phyloP scores from a whole-genome alignment of 2,329 filamentous ascomycete genomes.

The Ascomycota sp. region DNA sequence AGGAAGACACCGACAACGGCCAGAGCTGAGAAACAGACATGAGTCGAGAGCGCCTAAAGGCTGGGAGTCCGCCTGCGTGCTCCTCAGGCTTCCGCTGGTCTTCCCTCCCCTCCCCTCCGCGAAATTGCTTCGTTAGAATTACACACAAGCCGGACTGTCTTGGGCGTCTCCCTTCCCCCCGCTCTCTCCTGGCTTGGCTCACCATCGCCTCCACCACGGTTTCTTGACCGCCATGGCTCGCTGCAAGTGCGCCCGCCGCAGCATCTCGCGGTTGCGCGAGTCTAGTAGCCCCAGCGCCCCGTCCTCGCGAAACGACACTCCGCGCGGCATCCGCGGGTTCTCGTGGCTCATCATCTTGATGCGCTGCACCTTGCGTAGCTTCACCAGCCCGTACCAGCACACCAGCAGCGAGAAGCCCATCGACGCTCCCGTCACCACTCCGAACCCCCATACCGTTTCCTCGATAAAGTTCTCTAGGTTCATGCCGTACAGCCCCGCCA shows the following conservation, averaged over 20 bases:
- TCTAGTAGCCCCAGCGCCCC: slow-evolving; percentile 30
- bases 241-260: slow-evolving; percentile 29
- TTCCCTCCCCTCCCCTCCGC: too few species aligned
- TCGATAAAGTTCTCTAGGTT: slow-evolving; percentile 98
- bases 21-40: too few species aligned
- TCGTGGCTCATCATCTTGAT: slow-evolving; percentile 55
- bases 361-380: slow-evolving; percentile 68
- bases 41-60: too few species aligned
- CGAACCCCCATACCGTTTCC: slow-evolving; percentile 75
- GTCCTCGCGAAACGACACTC: slow-evolving; percentile 24
- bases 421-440: slow-evolving; percentile 50
- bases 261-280: slow-evolving; percentile 31
- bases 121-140: too few species aligned
- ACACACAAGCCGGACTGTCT: too few species aligned
- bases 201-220: slow-evolving; percentile 7
- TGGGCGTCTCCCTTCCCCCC: too few species aligned
- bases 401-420: slow-evolving; percentile 55
- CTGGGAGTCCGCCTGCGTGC: too few species aligned
- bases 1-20: too few species aligned
- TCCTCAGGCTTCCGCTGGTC: too few species aligned
- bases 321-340: slow-evolving; percentile 16
- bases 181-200: background rate
- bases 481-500: slow-evolving; percentile 99
- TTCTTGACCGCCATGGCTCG: slow-evolving; percentile 18
- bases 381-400: slow-evolving; percentile 65